Evolutionary conservation across 1,284 basidiomycete genomes (phyloP).

Genomic region (Sporisorium graminicola): DNA sequence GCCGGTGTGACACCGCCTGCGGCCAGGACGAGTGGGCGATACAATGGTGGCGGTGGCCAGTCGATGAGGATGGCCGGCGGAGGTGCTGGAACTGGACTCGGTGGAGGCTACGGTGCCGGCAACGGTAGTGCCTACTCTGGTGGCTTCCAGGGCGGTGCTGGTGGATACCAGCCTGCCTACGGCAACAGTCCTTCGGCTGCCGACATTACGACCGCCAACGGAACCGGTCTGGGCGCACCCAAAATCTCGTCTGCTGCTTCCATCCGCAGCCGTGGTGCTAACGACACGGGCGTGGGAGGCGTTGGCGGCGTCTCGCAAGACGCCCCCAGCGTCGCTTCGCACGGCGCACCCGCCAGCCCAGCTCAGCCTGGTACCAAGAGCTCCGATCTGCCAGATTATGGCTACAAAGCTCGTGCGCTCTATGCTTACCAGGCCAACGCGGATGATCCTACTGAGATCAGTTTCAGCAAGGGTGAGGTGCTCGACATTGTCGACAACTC

Average conservation of each 20-base stretch:
- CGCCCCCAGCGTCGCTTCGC: conserved; percentile 38
- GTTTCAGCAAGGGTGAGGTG: conserved; percentile 91
- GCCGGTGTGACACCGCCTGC: conserved; percentile 85
- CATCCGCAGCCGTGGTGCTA: conserved; percentile 37
- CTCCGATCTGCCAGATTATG: conserved; percentile 51
- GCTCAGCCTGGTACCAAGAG: conserved; percentile 6
- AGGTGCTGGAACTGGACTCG: conserved; percentile 11
- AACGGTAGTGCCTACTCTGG: conserved; percentile 48
- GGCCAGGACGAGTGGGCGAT: conserved; percentile 71
- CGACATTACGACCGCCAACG: conserved; percentile 57
- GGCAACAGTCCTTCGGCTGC: conserved; percentile 62
- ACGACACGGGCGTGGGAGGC: conserved; percentile 5
- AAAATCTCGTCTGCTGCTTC: conserved; percentile 39
- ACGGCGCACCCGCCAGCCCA: conserved; percentile 24
- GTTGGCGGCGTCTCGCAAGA: conserved; percentile 27
- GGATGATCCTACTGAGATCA: conserved; percentile 96
- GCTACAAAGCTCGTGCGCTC: conserved; percentile 84
- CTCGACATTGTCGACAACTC: conserved; percentile 93
- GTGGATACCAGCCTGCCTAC: conserved; percentile 63
- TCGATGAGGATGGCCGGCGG: conserved; percentile 45
- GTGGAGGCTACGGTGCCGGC: conserved; percentile 41
- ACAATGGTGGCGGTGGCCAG: conserved; percentile 26
- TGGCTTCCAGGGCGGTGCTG: conserved; percentile 36
- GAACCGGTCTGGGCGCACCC: conserved; percentile 38
- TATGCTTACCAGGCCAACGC: conserved; percentile 90